A percentile compares a stretch with the other conserved stretches of the same genome.
Evolutionary conservation across 1,284 basidiomycete genomes (phyloP).

Genomic region (Marasmius fiardii): DNA sequence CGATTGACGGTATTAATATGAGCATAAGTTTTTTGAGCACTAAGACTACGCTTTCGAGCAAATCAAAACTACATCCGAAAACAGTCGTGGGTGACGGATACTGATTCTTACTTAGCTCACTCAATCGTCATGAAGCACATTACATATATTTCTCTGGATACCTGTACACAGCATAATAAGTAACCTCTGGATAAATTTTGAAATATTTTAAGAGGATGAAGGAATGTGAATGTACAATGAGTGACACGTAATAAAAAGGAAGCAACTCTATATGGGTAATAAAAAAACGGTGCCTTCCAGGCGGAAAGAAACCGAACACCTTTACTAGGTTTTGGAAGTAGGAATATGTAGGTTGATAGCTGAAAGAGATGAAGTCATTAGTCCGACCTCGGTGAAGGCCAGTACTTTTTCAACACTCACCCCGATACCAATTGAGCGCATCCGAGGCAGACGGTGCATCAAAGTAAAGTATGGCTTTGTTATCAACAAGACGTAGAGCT

Average conservation of each 20-base stretch:
- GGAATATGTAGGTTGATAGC: slow-evolving; percentile 67
- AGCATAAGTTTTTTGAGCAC: too few species aligned
- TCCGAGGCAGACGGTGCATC: slow-evolving; percentile 80
- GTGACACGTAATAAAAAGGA: neutral
- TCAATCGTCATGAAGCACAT: slow-evolving; percentile 2
- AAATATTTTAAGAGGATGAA: slow-evolving; percentile 11
- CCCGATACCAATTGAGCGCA: slow-evolving; percentile 88
- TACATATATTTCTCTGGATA: slow-evolving; percentile 12
- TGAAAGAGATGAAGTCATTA: slow-evolving; percentile 21
- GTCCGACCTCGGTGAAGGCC: neutral
- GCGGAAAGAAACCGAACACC: slow-evolving; percentile 1
- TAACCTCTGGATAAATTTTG: slow-evolving; percentile 12
- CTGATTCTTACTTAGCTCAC: neutral
- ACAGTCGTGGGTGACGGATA: neutral
- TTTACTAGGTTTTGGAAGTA: slow-evolving; percentile 40
- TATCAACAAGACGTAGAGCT: slow-evolving; percentile 82
- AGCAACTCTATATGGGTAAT: slow-evolving; percentile 10
- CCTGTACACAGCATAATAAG: slow-evolving; percentile 11
- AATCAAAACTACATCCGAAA: too few species aligned
- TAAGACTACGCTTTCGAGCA: too few species aligned
- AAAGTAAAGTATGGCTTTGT: slow-evolving; percentile 92
- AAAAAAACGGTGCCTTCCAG: slow-evolving; percentile 6
- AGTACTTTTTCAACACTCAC: slow-evolving; percentile 36
- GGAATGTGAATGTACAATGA: neutral
- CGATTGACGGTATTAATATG: too few species aligned